Evolutionary conservation across 2,329 filamentous ascomycete genomes (phyloP).

Genomic region (Neurospora crassa): DNA sequence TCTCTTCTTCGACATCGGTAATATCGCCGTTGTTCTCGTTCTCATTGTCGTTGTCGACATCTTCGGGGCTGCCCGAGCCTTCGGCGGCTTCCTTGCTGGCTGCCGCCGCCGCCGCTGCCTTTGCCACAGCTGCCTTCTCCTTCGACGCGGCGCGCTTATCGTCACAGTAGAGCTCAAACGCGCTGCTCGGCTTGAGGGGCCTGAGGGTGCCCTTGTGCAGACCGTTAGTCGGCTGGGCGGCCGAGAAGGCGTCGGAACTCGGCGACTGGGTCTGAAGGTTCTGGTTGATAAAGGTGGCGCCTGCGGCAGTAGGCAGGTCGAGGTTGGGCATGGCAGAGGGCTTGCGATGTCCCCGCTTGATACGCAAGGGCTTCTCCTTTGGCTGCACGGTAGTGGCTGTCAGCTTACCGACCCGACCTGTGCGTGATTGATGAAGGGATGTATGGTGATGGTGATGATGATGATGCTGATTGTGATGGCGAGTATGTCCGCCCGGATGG

Average conservation of each 20-base stretch:
- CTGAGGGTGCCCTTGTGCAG: slow-evolving; percentile 11
- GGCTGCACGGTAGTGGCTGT: slow-evolving; percentile 39
- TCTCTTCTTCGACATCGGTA: slow-evolving; percentile 37
- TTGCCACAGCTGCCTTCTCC: slow-evolving; percentile 22
- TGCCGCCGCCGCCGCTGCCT: slow-evolving; percentile 25
- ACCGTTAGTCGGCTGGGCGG: slow-evolving; percentile 20
- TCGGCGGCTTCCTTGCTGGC: slow-evolving; percentile 22
- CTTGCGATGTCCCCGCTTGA: slow-evolving; percentile 63
- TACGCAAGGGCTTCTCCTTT: slow-evolving; percentile 67
- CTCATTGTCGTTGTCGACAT: slow-evolving; percentile 6
- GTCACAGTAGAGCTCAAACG: slow-evolving; percentile 46
- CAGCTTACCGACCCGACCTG: slow-evolving; percentile 12
- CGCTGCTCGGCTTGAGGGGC: slow-evolving; percentile 34
- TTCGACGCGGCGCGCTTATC: slow-evolving; percentile 37
- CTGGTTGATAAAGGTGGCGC: slow-evolving; percentile 37
- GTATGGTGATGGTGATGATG: not conserved
- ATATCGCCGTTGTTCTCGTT: slow-evolving; percentile 20
- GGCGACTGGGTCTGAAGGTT: slow-evolving; percentile 37
- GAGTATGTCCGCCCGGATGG: slow-evolving; percentile 2
- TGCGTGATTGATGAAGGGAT: not conserved
- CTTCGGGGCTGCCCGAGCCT: not conserved
- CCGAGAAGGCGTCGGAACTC: slow-evolving; percentile 41
- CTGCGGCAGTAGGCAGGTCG: slow-evolving; percentile 27
- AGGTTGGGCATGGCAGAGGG: slow-evolving; percentile 37
- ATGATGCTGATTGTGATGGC: not conserved